phyloP scores from a whole-genome alignment of 345 rosid species.

The Alliaria petiolata region DNA sequence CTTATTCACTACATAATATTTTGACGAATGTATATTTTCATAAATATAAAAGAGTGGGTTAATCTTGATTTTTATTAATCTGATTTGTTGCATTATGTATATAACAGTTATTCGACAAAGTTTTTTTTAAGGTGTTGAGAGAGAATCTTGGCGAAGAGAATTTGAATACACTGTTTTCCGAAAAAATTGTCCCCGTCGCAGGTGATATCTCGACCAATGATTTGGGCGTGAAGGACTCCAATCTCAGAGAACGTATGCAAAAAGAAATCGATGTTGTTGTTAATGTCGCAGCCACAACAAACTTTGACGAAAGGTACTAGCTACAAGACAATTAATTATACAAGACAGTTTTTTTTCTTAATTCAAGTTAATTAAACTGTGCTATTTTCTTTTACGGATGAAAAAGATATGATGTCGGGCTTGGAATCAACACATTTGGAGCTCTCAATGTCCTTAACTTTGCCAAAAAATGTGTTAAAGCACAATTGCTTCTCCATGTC shows the following conservation, averaged over 20 bases:
- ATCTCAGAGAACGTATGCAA: conserved; percentile 23
- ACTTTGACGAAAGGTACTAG: conserved; percentile 34
- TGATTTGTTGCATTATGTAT: not conserved
- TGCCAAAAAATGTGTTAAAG: conserved; percentile 48
- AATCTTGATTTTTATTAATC: not conserved
- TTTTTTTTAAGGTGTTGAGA: conserved; percentile 25
- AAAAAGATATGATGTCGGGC: conserved; percentile 62
- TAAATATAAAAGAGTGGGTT: no score
- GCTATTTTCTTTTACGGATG: not conserved
- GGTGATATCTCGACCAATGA: conserved; percentile 23
- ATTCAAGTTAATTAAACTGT: not conserved
- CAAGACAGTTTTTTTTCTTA: not conserved
- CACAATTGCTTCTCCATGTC: conserved; percentile 46
- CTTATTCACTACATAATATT: not conserved
- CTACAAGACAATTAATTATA: not conserved
- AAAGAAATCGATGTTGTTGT: conserved; percentile 28
- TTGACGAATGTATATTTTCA: not conserved
- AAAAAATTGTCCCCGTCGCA: conserved; percentile 20
- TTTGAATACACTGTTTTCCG: conserved; percentile 3
- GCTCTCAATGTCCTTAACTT: conserved; percentile 51
- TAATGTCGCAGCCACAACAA: conserved; percentile 34
- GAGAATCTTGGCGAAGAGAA: conserved; percentile 20
- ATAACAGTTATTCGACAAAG: conserved; percentile 23
- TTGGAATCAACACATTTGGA: conserved; percentile 60
- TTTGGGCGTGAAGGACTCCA: conserved; percentile 11